Conservation (phyloP, 768 basidiomycete genomes). For the Lentinula guzmanii region DNA sequence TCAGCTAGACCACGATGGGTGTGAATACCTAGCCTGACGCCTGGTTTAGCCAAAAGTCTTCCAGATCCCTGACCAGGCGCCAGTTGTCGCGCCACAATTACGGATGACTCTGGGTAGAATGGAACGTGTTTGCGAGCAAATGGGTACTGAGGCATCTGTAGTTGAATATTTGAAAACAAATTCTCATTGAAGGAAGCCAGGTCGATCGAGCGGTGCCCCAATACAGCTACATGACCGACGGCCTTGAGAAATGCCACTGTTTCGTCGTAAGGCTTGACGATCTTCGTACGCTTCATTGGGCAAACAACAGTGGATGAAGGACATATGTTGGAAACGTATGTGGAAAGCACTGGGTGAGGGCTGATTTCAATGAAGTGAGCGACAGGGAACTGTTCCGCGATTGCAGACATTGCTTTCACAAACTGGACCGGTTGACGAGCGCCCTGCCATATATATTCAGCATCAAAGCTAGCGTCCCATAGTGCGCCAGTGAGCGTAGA, state of each 20-base stretch:
- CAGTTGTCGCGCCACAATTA: conserved; percentile 1
- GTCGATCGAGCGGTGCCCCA: conserved; percentile 11
- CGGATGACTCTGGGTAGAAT: conserved; percentile 11
- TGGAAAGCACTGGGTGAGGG: conserved; percentile 32
- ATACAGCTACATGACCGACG: conserved; percentile 14
- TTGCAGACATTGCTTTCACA: conserved; percentile 19
- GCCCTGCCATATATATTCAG: conserved; percentile 37
- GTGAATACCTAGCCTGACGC: conserved; percentile 4
- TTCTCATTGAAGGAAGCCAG: conserved; percentile 22
- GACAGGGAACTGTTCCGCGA: conserved; percentile 13
- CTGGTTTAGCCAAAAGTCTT: not conserved
- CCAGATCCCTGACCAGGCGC: conserved; percentile 12
- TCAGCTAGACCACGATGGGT: conserved; percentile 31
- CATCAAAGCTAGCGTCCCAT: conserved; percentile 17
- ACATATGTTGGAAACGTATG: conserved; percentile 22
- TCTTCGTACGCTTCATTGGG: conserved; percentile 22
- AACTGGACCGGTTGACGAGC: conserved; percentile 32
- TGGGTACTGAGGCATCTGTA: conserved; percentile 21
- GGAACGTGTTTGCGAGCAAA: conserved; percentile 20
- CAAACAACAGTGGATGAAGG: conserved; percentile 14
- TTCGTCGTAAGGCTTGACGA: conserved; percentile 16
- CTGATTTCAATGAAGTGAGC: conserved; percentile 30
- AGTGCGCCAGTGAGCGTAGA: conserved; percentile 28
- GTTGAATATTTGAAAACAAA: conserved; percentile 24
- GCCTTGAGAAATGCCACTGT: conserved; percentile 16